These are phyloP conservation scores for Mycena epipterygia DNA, from an alignment of 768 basidiomycete species.

Conservation along the genomic window DNA sequence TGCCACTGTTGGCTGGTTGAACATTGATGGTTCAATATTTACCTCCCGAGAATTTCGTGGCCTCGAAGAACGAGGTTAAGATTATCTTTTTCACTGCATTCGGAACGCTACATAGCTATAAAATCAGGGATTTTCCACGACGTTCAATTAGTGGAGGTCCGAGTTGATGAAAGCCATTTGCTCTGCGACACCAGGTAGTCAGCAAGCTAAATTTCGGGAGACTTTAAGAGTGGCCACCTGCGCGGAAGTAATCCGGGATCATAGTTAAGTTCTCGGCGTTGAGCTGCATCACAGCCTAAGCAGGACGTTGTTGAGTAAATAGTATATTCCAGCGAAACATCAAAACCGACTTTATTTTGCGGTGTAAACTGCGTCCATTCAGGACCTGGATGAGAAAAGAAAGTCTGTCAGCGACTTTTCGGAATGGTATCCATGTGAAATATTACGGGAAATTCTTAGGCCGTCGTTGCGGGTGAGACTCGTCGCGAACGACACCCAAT, in stretches of 20 bases:
- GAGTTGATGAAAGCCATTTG: conserved; percentile 39
- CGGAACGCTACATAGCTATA: no score
- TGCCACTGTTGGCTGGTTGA: no score
- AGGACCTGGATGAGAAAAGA: conserved; percentile 18
- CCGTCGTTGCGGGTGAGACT: conserved; percentile 60
- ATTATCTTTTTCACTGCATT: no score
- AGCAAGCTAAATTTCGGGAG: not conserved
- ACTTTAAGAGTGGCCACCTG: not conserved
- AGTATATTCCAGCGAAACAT: not conserved
- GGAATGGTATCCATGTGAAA: not conserved
- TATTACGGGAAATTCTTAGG: conserved; percentile 47
- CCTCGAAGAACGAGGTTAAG: no score
- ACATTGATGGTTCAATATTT: no score
- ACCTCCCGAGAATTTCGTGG: no score
- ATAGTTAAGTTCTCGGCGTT: conserved; percentile 37
- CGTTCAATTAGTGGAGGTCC: conserved; percentile 29
- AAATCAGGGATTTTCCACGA: no score
- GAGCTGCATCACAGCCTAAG: conserved; percentile 38
- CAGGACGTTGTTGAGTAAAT: not conserved
- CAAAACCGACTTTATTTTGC: conserved; percentile 4
- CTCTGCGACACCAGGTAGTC: conserved; percentile 36
- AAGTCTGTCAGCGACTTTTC: no score
- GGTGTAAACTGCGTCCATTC: conserved; percentile 39
- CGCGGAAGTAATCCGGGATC: conserved; percentile 40
- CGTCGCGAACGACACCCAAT: conserved; percentile 63